Evolutionary conservation across 768 basidiomycete genomes (phyloP).

Genomic region (Agaricus blazei): DNA sequence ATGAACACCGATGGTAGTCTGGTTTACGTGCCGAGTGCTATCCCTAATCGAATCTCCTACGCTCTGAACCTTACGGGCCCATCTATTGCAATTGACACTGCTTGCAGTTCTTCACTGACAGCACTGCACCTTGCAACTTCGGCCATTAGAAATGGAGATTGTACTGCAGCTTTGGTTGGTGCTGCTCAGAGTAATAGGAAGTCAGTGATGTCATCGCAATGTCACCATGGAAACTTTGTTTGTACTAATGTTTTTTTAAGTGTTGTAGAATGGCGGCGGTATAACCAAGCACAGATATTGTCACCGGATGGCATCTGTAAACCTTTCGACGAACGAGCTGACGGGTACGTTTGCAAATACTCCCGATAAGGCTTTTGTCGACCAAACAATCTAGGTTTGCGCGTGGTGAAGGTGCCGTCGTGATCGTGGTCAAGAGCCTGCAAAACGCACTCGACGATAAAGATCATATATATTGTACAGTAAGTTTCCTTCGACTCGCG

Average conservation of each 20-base stretch:
- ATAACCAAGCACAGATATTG: slow-evolving; percentile 32
- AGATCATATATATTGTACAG: slow-evolving; percentile 36
- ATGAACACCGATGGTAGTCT: slow-evolving; percentile 28
- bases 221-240: not conserved
- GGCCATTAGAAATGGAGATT: slow-evolving; percentile 37
- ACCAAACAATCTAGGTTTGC: slow-evolving; percentile 25
- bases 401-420: slow-evolving; percentile 32
- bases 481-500: slow-evolving; percentile 13
- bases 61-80: slow-evolving; percentile 38
- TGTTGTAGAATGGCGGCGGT: slow-evolving; percentile 29
- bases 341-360: slow-evolving; percentile 29
- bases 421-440: slow-evolving; percentile 35
- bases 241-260: slow-evolving; percentile 12
- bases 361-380: not conserved
- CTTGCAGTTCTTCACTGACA: slow-evolving; percentile 43
- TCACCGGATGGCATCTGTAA: slow-evolving; percentile 37
- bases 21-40: slow-evolving; percentile 25
- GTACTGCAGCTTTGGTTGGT: slow-evolving; percentile 43
- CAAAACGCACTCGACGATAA: slow-evolving; percentile 30
- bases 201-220: slow-evolving; percentile 17
- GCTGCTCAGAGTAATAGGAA: slow-evolving; percentile 38
- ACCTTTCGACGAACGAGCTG: slow-evolving; percentile 37
- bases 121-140: slow-evolving; percentile 45
- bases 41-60: slow-evolving; percentile 38
- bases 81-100: slow-evolving; percentile 44